Conservation (phyloP, 345 rosid species). For the Cardiospermum halicacabum region DNA sequence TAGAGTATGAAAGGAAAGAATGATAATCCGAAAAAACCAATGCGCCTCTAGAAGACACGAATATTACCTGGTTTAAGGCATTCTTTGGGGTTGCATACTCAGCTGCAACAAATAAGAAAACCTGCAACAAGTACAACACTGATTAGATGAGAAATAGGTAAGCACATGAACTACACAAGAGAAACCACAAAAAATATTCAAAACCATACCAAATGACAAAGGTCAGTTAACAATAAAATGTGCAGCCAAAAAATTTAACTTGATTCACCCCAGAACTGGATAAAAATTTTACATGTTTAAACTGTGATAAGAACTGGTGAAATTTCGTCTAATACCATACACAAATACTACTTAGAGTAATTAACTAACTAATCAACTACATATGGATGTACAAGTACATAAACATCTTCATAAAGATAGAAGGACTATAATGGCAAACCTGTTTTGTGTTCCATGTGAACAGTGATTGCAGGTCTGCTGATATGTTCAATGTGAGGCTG, state of each 20-base stretch:
- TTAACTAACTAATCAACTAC: no score
- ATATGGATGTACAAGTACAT: no score
- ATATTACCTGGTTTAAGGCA: constrained; percentile 77
- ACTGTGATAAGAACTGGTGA: not conserved
- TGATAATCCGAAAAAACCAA: not conserved
- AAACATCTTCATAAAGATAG: not conserved
- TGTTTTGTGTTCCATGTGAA: constrained; percentile 99
- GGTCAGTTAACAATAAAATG: not conserved
- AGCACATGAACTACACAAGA: not conserved
- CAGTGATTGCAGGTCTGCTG: constrained; percentile 79
- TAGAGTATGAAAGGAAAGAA: no score
- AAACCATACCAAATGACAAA: not conserved
- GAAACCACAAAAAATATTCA: not conserved
- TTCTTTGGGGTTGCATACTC: constrained; percentile 82
- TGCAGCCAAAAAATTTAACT: not conserved
- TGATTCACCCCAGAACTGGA: not conserved
- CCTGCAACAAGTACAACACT: constrained; percentile 37
- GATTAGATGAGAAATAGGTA: not conserved
- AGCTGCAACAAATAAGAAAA: constrained; percentile 79
- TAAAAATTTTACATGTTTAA: not conserved
- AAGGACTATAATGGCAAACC: constrained; percentile 36
- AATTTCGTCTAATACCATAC: no score
- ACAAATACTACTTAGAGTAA: no score
- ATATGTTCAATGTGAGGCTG: constrained; percentile 78
- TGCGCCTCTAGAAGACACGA: no score